Percentiles rank a stretch among this genome's conserved stretches.
Conservation (phyloP, 2,329 filamentous ascomycete species). For the Colletotrichum plurivorum region DNA sequence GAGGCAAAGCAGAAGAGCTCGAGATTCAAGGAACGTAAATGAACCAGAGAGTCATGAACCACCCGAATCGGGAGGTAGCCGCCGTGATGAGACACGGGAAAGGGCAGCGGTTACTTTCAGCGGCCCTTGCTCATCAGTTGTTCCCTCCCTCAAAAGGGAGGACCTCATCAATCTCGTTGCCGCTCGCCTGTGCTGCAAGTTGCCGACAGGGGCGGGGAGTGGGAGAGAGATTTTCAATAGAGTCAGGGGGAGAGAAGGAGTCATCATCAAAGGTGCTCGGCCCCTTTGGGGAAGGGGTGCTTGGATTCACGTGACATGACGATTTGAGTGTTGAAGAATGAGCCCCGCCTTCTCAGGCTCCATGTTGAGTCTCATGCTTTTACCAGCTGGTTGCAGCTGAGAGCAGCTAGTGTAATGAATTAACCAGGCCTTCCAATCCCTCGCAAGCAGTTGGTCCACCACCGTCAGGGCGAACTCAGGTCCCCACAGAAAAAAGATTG, state of each 20-base stretch:
- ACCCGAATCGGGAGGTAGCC: too few relatives aligned
- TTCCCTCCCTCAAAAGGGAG: too few relatives aligned
- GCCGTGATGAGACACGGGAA: too few relatives aligned
- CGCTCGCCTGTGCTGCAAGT: not conserved
- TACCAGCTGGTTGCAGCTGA: not conserved
- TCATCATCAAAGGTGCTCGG: too few relatives aligned
- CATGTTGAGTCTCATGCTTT: too few relatives aligned
- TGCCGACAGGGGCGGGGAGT: not conserved
- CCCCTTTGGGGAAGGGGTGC: too few relatives aligned
- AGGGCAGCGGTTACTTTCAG: too few relatives aligned
- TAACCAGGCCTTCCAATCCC: constrained; percentile 25
- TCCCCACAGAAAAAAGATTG: not conserved
- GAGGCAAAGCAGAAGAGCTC: too few relatives aligned
- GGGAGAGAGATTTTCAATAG: not conserved
- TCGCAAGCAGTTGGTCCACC: constrained; percentile 16
- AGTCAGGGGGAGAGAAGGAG: not conserved
- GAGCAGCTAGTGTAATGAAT: not conserved
- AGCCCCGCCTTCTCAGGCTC: too few relatives aligned
- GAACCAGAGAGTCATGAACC: too few relatives aligned
- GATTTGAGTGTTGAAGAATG: not conserved
- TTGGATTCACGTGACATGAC: constrained; percentile 9
- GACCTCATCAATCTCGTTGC: not conserved
- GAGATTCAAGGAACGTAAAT: too few relatives aligned
- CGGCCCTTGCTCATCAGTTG: too few relatives aligned
- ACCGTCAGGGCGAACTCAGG: not conserved